Evolutionary conservation across 1,139 yeast species (phyloP), one percentile per base, ranked within the genome.

Genomic region (Candida labiduridarum): DNA sequence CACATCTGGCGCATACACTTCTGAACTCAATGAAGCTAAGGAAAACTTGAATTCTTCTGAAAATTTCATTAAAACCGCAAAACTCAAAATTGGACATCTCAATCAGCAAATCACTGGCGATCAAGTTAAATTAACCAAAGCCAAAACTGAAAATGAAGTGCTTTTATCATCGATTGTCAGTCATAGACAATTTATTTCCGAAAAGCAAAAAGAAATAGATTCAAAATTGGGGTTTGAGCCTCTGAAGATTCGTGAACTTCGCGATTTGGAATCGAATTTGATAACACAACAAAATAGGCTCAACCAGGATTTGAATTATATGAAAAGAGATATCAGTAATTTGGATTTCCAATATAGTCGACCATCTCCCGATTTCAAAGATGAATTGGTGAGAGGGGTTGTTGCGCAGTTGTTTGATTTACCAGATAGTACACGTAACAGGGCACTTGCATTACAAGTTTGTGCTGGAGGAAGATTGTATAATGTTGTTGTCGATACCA

Each of bases 381-480:
- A 82, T 8, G 61, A 68, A 1, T 76, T 85, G 2, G 96, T 91
- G 5, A 86, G 85, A 61, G 99, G 99, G 41, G 82, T 91, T 15
- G 96, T 94, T 15, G 97, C 97, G 1, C 96, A 89, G 62, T 71
- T 94, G 47, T 91, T 95, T 63, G 71, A 79, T 1, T 66, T 95
- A 27, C 81, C 80, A 18, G 83, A 84, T 51, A 64, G 75, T 1
- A 82, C 87, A 51, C 67, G 72, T 47, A 79, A 82, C 34, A 84
- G 86, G 52, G 87, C 96, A 0, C 78, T 87, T 41, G 99, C 99
- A 0, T 72, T 95, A 44, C 98, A 95, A 66, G 87, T 89, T 2
- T 88, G 97, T 67, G 99, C 98, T 4, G 99, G 99, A 45, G 96
- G 94, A 2, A 78, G 95, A 58, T 70, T 95, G 38, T 95, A 84